Percentiles rank a stretch among this genome's conserved stretches.
These are phyloP conservation scores for Annulohypoxylon truncatum DNA, from an alignment of 2,329 filamentous ascomycete species.

Conservation along the genomic window DNA sequence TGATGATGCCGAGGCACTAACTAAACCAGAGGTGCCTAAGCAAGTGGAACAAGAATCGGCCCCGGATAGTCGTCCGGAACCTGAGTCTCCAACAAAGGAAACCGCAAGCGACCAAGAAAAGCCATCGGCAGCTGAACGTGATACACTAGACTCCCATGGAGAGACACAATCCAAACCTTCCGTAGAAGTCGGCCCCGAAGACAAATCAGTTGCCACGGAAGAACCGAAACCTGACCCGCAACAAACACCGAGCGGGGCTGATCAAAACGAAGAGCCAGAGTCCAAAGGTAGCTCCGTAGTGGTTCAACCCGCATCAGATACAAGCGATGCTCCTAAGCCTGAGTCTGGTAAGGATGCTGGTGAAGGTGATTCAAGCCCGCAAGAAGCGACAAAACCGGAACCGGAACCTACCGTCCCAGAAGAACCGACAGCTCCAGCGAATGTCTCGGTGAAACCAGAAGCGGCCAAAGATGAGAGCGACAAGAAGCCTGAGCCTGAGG, in stretches of 20 bases:
- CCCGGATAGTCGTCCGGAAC: background rate
- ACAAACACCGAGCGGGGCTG: background rate
- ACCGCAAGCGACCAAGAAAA: background rate
- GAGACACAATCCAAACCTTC: background rate
- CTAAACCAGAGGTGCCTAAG: background rate
- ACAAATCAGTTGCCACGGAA: background rate
- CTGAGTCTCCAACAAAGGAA: background rate
- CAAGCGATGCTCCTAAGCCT: background rate
- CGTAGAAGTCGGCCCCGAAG: background rate
- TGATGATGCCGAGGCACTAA: background rate
- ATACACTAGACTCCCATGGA: background rate
- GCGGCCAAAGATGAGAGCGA: background rate
- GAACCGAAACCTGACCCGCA: background rate
- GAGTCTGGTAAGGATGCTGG: background rate
- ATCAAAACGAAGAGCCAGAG: background rate
- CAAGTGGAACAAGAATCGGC: background rate
- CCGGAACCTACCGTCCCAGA: background rate
- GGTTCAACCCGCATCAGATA: background rate
- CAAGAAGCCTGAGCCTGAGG: background rate
- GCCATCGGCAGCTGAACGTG: background rate
- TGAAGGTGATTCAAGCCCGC: background rate
- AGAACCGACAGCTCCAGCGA: background rate
- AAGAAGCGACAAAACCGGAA: background rate
- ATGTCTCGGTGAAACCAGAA: background rate
- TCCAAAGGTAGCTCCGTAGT: background rate